Evolutionary conservation across 2,329 filamentous ascomycete genomes (phyloP).

Genomic region (Cladobotryum protrusum): DNA sequence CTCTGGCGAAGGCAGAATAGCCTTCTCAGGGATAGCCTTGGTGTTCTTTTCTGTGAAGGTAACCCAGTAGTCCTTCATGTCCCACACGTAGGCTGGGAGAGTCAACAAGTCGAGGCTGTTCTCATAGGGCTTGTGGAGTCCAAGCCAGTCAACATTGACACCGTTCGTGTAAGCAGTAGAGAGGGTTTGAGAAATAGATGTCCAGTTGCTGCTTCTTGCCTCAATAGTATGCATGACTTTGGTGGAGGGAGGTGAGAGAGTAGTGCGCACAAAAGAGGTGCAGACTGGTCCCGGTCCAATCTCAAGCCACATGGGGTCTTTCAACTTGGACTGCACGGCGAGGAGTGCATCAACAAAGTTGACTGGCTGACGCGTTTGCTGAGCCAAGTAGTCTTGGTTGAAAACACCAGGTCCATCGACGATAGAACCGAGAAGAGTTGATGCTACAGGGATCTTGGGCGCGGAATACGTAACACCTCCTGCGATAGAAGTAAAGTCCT

Average conservation of each 20-base stretch:
- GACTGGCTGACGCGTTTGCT: neutral
- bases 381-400: conserved; percentile 6
- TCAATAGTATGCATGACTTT: conserved; percentile 44
- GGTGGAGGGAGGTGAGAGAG: neutral
- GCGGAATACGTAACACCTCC: neutral
- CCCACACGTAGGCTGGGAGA: conserved; percentile 65
- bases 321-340: neutral
- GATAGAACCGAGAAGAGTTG: conserved; percentile 43
- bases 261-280: neutral
- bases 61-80: conserved; percentile 69
- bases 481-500: no score
- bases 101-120: conserved; percentile 39
- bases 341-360: neutral
- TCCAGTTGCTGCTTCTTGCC: conserved; percentile 15
- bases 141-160: conserved; percentile 60
- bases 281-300: neutral
- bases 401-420: conserved; percentile 34
- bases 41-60: no score
- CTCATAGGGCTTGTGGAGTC: conserved; percentile 50
- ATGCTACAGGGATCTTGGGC: conserved; percentile 5
- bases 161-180: conserved; percentile 36
- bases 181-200: neutral
- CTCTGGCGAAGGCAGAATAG: no score
- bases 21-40: no score
- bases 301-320: neutral